Percentiles rank a stretch among this genome's conserved stretches.
Conservation (phyloP, 768 basidiomycete genomes). For the Podaxis pistillaris region DNA sequence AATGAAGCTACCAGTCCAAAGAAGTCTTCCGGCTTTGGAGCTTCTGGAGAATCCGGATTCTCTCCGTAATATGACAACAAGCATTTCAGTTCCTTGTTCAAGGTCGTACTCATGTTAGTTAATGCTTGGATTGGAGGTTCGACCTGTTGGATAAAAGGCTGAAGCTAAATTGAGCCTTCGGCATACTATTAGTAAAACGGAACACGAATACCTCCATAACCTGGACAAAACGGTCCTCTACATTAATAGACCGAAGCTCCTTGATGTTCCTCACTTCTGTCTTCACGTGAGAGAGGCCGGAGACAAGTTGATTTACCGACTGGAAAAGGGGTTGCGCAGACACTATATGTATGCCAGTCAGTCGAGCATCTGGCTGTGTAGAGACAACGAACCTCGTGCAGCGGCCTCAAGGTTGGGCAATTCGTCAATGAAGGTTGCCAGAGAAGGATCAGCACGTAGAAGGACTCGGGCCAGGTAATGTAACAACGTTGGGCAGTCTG, state of each 20-base stretch:
- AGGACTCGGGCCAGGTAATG: conserved; percentile 85
- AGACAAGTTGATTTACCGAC: conserved; percentile 54
- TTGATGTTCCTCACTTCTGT: conserved; percentile 50
- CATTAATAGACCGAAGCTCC: conserved; percentile 25
- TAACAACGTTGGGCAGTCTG: conserved; percentile 83
- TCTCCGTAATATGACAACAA: conserved; percentile 80
- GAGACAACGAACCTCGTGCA: conserved; percentile 57
- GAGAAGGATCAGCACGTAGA: conserved; percentile 58
- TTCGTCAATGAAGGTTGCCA: conserved; percentile 77
- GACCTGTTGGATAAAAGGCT: conserved; percentile 54
- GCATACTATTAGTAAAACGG: neutral
- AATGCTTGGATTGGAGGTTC: conserved; percentile 61
- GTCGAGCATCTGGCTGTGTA: neutral
- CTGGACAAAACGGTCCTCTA: conserved; percentile 59
- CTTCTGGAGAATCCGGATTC: conserved; percentile 56
- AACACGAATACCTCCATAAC: conserved; percentile 63
- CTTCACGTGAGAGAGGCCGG: conserved; percentile 56
- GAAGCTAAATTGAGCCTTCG: conserved; percentile 6
- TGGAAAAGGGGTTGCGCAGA: conserved; percentile 67
- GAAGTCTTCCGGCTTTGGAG: conserved; percentile 78
- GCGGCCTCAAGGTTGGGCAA: conserved; percentile 81
- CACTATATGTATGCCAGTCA: conserved; percentile 39
- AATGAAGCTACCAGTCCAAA: conserved; percentile 76
- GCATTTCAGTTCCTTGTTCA: conserved; percentile 60
- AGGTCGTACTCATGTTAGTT: conserved; percentile 50